Base-by-base conservation (phyloP, 768 basidiomycete species). In the Daedalea quercina region DNA sequence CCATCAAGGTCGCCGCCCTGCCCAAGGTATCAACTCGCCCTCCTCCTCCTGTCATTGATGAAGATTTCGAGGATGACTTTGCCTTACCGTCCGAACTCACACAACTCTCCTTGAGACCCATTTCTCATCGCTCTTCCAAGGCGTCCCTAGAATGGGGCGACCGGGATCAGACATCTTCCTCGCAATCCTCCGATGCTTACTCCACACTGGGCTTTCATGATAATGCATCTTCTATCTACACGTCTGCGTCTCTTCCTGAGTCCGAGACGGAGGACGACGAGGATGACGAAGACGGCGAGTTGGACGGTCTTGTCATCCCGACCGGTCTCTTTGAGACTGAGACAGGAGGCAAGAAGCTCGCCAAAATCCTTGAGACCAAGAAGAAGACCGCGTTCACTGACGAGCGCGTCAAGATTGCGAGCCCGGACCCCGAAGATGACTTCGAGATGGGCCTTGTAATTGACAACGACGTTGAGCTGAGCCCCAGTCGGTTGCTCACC, bases 101-200 rank as follows among this genome's bases (percentile, higher is more conserved):
- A 9, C 82, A 80, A 63, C 79, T 94, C 48, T 92, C 90, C 19
- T 82, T 94, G 41, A 84, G 85, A 40, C 87, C 91, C 49, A 71
- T 84, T 52, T 81, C 87, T 26, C 87, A 90, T 63, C 82, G 85
- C 48, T 78, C 85, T 9, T 91, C 90, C 52, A 91, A 91, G 71
- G 81, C 80, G 47, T 90, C 90, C 0, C 75, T 92, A 24, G 89
- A 90, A 70, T 91, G 89, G 87, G 78, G 85, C 26, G 89, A 91
- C 69, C 87, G 81, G 64, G 87, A 92, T 61, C 81, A 87, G 43
- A 87, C 90, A 1, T 82, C 79, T 3, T 60, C 69, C 12, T 67
- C 88, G 6, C 87, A 88, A 62, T 91, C 89, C n/a, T 92, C 90
- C 22, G 90, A 92, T 65, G 80, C 87, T 9, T 90, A 88, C 60